Base-by-base conservation (phyloP, 2,329 filamentous ascomycete species). In the Colletotrichum tabaci region DNA sequence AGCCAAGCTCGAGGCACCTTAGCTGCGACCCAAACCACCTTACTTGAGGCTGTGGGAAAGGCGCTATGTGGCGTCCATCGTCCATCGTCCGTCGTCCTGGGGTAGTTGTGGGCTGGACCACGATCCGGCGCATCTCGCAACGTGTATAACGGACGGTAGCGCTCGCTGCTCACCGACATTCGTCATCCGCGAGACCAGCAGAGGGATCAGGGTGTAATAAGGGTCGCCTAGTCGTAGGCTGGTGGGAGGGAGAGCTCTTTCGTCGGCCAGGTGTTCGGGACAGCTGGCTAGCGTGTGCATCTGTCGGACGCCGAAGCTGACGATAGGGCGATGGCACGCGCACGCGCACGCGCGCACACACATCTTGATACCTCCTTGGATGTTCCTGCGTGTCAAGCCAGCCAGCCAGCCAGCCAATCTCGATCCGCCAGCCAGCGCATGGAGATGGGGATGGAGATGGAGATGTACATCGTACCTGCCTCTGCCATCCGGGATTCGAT, bases 1-100 rank as follows among this genome's bases (percentile, higher is more conserved):
- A 72, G 69, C 69, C 69, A 72, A 72, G 66, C 61, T 64, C 42
- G 60, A 64, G 53, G 60, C 42, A 72, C 58, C 65, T 72, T 64
- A 61, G 69, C 65, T 72, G 69, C 66, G 63, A 72, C 69, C 53
- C 21, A 69, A 42, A 40, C 26, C 65, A 71, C 58, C 69, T 69
- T 72, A 72, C 53, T 72, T 72, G 69, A 64, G 58, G 69, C 65
- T 40, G 15, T 21, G 58, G 35, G 60, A n/a, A 64, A 47, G 58
- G 53, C 65, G 47, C 65, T 63, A 55, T 55, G 53, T 72, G 53
- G 60, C 65, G 42, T 26, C 58, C 53, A 42, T 60, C 52, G 69
- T 69, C 58, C 67, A 44, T 26, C 26, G 4, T 26, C 35, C 35
- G 8, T 38, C 35, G 35, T 38, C 35, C 35, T 38, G 2, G 35